Evolutionary conservation across 2,329 filamentous ascomycete genomes (phyloP).

Genomic region (Dactylellina drechsleri): DNA sequence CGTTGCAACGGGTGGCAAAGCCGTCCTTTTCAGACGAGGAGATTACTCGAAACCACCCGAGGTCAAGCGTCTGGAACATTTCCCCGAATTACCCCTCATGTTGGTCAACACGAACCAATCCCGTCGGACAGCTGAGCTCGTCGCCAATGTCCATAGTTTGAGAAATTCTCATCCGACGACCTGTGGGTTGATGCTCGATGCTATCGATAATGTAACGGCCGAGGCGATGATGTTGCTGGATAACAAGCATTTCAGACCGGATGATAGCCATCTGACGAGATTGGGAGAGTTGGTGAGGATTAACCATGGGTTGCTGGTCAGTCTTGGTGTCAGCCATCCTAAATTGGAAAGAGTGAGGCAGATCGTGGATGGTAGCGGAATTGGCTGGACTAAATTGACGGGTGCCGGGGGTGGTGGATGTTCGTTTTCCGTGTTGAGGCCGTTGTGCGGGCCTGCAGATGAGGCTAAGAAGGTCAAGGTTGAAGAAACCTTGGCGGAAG

Average conservation of each 20-base stretch:
- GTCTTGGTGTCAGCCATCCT: slow-evolving; percentile 92
- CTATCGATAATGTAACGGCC: slow-evolving; percentile 78
- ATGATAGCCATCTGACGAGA: slow-evolving; percentile 67
- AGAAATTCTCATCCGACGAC: slow-evolving; percentile 78
- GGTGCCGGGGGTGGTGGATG: slow-evolving; percentile 95
- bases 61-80: slow-evolving; percentile 81
- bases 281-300: slow-evolving; percentile 90
- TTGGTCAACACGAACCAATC: slow-evolving; percentile 88
- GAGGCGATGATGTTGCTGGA: slow-evolving; percentile 68
- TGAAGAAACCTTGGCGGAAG: slow-evolving; percentile 72
- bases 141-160: slow-evolving; percentile 82
- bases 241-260: slow-evolving; percentile 74
- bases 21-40: slow-evolving; percentile 84
- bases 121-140: slow-evolving; percentile 85
- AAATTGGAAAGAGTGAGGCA: slow-evolving; percentile 90
- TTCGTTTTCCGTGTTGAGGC: slow-evolving; percentile 85
- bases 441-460: slow-evolving; percentile 25
- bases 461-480: slow-evolving; percentile 70
- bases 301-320: slow-evolving; percentile 91
- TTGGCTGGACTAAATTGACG: slow-evolving; percentile 97
- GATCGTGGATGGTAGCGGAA: slow-evolving; percentile 84
- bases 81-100: slow-evolving; percentile 89
- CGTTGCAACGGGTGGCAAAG: slow-evolving; percentile 90
- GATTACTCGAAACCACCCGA: slow-evolving; percentile 80
- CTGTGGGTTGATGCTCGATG: slow-evolving; percentile 81